Conservation (phyloP, 768 basidiomycete species). For the Sarcomyxa edulis region DNA sequence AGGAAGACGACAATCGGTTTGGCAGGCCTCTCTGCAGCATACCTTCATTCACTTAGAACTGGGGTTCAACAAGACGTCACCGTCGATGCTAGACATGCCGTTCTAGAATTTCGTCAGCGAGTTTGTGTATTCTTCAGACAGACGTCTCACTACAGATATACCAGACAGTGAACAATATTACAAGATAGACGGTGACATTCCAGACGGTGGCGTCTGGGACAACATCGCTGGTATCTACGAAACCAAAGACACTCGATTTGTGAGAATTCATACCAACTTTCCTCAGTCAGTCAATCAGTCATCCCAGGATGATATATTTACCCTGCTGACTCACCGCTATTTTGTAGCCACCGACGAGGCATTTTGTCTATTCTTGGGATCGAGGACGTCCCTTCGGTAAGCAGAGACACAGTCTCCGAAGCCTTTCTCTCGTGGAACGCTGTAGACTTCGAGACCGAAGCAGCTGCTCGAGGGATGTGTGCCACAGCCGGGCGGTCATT, state of each 20-base stretch:
- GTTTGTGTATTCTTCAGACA: neutral
- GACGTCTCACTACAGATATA: neutral
- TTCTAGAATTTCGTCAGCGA: slow-evolving; percentile 42
- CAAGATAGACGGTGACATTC: slow-evolving; percentile 32
- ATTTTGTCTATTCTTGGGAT: slow-evolving; percentile 39
- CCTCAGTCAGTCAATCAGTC: slow-evolving; percentile 39
- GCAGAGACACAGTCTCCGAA: slow-evolving; percentile 28
- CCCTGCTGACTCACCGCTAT: neutral
- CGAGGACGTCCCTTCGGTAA: slow-evolving; percentile 22
- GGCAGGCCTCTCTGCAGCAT: slow-evolving; percentile 46
- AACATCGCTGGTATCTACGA: slow-evolving; percentile 46
- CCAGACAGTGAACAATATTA: slow-evolving; percentile 50
- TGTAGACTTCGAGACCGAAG: slow-evolving; percentile 41
- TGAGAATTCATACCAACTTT: slow-evolving; percentile 61
- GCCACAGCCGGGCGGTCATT: slow-evolving; percentile 45
- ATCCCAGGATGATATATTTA: no score
- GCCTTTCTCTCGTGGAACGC: slow-evolving; percentile 38
- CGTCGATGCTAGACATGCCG: slow-evolving; percentile 53
- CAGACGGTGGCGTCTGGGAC: slow-evolving; percentile 35
- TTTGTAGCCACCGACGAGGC: slow-evolving; percentile 42
- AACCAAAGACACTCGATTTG: slow-evolving; percentile 43
- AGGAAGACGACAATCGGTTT: slow-evolving; percentile 45
- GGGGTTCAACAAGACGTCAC: slow-evolving; percentile 40
- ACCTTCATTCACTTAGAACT: slow-evolving; percentile 42
- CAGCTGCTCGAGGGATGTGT: slow-evolving; percentile 39